Conservation (phyloP, 495 filamentous ascomycete species). For the Poronia punctata region DNA sequence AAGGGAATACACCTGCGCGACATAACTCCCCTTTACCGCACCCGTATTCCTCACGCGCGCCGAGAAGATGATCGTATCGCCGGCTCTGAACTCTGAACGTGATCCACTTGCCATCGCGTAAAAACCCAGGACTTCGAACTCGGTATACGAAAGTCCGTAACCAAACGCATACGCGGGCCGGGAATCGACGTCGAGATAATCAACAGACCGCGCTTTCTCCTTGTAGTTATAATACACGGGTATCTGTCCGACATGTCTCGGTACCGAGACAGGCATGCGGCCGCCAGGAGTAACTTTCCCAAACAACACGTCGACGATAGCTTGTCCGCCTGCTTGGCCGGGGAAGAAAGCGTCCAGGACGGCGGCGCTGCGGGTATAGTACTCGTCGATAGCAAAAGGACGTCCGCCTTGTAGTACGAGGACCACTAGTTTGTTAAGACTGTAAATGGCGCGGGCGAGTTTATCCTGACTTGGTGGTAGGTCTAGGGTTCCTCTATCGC, state of each 20-base stretch:
- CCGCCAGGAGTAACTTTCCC: constrained; percentile 39
- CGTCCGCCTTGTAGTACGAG: constrained; percentile 38
- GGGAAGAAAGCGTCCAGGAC: constrained; percentile 35
- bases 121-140: constrained; percentile 23
- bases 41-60: constrained; percentile 29
- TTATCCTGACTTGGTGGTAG: constrained; percentile 26
- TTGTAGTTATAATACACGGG: constrained; percentile 38
- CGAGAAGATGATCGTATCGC: constrained; percentile 27
- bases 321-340: constrained; percentile 42
- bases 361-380: constrained; percentile 31
- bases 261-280: constrained; percentile 31
- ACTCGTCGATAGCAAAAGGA: constrained; percentile 35
- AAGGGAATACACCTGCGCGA: constrained; percentile 33
- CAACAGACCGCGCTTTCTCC: constrained; percentile 20
- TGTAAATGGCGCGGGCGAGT: constrained; percentile 31
- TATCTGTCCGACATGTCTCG: constrained; percentile 28
- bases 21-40: constrained; percentile 26
- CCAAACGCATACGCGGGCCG: constrained; percentile 31
- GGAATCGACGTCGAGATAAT: constrained; percentile 27
- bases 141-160: constrained; percentile 33
- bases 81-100: constrained; percentile 13
- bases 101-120: constrained; percentile 7
- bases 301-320: constrained; percentile 40
- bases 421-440: constrained; percentile 32
- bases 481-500: constrained; percentile 34